Conservation (phyloP, 768 basidiomycete species). For the Hysterangium stoloniferum region DNA sequence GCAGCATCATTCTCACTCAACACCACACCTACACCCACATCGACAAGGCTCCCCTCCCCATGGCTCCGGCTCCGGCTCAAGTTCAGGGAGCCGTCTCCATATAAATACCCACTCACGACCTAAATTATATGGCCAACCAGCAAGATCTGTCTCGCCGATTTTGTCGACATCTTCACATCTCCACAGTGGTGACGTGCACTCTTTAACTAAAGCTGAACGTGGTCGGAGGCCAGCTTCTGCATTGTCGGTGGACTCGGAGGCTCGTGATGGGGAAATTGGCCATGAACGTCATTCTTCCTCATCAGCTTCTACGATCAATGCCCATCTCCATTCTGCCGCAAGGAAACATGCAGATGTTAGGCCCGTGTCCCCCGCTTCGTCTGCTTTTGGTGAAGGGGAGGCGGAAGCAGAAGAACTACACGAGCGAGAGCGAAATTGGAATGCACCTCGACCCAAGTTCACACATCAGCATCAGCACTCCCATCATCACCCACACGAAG, state of each 20-base stretch:
- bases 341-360: not conserved
- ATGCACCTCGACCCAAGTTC: slow-evolving; percentile 58
- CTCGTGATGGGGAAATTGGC: too few species aligned
- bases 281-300: not conserved
- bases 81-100: not conserved
- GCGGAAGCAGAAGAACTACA: slow-evolving; percentile 29
- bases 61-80: slow-evolving; percentile 11
- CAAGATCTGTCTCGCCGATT: slow-evolving; percentile 1
- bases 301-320: not conserved
- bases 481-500: slow-evolving; percentile 12
- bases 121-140: not conserved
- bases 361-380: slow-evolving; percentile 5
- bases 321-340: not conserved
- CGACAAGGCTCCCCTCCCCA: slow-evolving; percentile 13
- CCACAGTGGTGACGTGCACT: not conserved
- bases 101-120: not conserved
- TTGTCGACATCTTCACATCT: slow-evolving; percentile 4
- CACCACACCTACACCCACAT: slow-evolving; percentile 21
- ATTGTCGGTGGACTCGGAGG: too few species aligned
- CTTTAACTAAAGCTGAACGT: not conserved
- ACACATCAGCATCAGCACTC: slow-evolving; percentile 16
- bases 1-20: slow-evolving; percentile 18
- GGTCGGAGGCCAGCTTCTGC: not conserved
- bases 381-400: slow-evolving; percentile 18
- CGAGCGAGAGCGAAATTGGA: slow-evolving; percentile 63